Conservation (phyloP, 2,329 filamentous ascomycete genomes). For the Penicillium sp. region DNA sequence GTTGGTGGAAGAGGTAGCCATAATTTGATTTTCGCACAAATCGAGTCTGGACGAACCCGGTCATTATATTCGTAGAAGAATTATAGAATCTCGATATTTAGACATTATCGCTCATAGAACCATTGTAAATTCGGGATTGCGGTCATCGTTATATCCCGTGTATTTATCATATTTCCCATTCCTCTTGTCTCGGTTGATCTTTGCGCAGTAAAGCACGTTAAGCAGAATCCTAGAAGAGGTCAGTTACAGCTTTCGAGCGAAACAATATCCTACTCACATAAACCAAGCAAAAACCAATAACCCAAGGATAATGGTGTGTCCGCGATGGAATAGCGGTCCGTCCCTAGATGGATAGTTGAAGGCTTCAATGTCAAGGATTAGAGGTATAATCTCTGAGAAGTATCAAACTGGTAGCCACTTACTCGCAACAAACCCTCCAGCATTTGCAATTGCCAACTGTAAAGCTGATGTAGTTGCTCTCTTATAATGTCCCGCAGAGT, state of each 20-base stretch:
- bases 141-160: conserved; percentile 59
- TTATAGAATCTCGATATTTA: background rate
- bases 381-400: background rate
- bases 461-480: conserved; percentile 65
- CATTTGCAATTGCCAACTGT: conserved; percentile 66
- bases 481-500: conserved; percentile 68
- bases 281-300: conserved; percentile 64
- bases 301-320: conserved; percentile 61
- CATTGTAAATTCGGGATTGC: conserved; percentile 62
- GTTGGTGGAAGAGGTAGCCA: conserved; percentile 18
- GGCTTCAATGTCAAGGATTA: background rate
- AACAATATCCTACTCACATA: conserved; percentile 50
- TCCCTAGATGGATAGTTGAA: conserved; percentile 62
- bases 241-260: background rate
- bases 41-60: background rate
- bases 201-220: conserved; percentile 63
- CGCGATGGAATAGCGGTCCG: conserved; percentile 58
- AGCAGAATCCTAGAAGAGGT: conserved; percentile 50
- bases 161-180: conserved; percentile 60
- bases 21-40: background rate
- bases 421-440: conserved; percentile 65
- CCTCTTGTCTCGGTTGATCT: conserved; percentile 63
- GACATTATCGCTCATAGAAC: conserved; percentile 48
- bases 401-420: conserved; percentile 17
- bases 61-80: background rate